Evolutionary conservation across 2,329 filamentous ascomycete species (phyloP), one percentile per base, ranked within the genome.

Genomic region (Fusarium robinianum): DNA sequence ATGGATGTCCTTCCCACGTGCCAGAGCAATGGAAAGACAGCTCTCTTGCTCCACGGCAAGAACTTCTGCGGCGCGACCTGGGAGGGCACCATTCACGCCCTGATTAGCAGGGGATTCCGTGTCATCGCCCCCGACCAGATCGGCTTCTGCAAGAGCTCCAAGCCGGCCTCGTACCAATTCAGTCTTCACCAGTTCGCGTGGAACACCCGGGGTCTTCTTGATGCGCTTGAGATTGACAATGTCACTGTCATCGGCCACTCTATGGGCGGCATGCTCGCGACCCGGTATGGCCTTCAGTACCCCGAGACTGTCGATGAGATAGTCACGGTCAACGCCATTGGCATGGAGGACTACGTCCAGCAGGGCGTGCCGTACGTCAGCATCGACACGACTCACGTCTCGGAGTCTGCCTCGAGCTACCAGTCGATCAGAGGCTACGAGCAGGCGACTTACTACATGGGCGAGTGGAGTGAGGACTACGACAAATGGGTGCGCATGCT

Each of bases 101-200:
- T 80, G 40, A 56, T 67, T 4, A 49, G 53, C 3, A 60, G 57
- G 18, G 77, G 76, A 27, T 79, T 77, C 52, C 74, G 77, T 25
- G 74, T 80, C 37, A 71, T 80, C 36, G 64, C 76, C 3, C 74
- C 76, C 0, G 78, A 81, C 51, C 76, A 80, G 50, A 64, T 81
- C 32, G 77, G 78, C 46, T 81, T 78, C 64, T 81, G 77, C 71
- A 80, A 80, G 61, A 79, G 76, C 7, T 70, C 72, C 17, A 80
- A 80, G 61, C 74, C 76, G 0, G 55, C 58, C 2, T 55, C 57
- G 9, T 80, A 80, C 58, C 76, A 80, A 57, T 79, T 77, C 64
- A 76, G 69, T 17, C 65, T 80, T 6, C 69, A 73, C 21, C 76
- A 79, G 59, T 63, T 80, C 6, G 72, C 74, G 2, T 66, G 67